Percentiles rank a stretch among this genome's conserved stretches.
phyloP scores from a whole-genome alignment of 371 early-diverging fungal species.

The Basidiobolus meristosporus region DNA sequence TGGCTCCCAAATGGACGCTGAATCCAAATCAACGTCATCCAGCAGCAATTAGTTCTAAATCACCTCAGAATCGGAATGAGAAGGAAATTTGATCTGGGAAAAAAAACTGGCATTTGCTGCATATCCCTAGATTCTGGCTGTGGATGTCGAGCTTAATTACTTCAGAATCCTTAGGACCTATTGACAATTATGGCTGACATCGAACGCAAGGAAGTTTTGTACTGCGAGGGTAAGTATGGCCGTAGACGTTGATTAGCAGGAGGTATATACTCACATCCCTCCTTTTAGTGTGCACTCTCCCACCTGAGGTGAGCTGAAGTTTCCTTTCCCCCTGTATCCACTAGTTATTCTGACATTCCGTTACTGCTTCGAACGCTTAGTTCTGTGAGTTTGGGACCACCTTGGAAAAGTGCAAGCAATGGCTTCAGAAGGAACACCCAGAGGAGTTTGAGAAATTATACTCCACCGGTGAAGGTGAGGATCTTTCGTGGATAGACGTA shows the following conservation, averaged over 20 bases:
- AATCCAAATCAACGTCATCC: no score
- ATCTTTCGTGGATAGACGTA: conserved; percentile 2
- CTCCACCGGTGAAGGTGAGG: conserved; percentile 9
- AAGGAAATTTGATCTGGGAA: no score
- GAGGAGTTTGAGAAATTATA: conserved; percentile 29
- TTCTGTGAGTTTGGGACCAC: conserved; percentile 82
- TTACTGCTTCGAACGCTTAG: conserved; percentile 12
- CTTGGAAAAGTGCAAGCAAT: conserved; percentile 56
- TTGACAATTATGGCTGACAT: conserved; percentile 2
- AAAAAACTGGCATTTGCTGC: no score
- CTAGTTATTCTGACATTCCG: not conserved
- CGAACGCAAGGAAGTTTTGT: conserved; percentile 12
- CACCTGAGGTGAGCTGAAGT: conserved; percentile 20
- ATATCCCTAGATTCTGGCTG: no score
- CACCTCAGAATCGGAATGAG: no score
- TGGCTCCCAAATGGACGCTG: no score
- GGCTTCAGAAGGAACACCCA: conserved; percentile 42
- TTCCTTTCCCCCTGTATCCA: not conserved
- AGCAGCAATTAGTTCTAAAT: no score
- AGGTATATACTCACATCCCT: not conserved
- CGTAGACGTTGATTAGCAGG: not conserved
- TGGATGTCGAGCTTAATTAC: no score
- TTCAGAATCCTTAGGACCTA: no score
- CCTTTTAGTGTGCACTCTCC: conserved; percentile 27
- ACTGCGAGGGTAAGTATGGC: conserved; percentile 19